A percentile compares a stretch with the other conserved stretches of the same genome.
These are phyloP conservation scores for Iris macrosiphon DNA, from an alignment of 106 monocot genomes.

Conservation along the genomic window DNA sequence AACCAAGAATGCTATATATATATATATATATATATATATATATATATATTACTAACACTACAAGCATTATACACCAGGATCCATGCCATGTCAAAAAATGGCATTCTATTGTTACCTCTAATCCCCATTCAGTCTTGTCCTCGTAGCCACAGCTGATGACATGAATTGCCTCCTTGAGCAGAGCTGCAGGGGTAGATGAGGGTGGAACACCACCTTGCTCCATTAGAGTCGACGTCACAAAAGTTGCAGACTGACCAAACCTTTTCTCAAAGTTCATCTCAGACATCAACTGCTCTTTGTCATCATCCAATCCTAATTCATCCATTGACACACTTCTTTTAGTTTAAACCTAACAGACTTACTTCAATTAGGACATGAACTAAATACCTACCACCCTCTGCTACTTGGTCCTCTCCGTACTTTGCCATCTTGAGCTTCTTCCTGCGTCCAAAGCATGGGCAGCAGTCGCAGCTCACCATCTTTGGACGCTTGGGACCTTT, in stretches of 20 bases:
- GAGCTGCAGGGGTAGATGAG: slow-evolving; percentile 79
- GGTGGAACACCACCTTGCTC: slow-evolving; percentile 93
- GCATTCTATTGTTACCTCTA: slow-evolving; percentile 66
- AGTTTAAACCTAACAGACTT: background rate
- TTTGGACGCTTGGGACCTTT: slow-evolving; percentile 84
- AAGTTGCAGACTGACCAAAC: slow-evolving; percentile 88
- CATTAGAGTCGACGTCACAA: slow-evolving; percentile 94
- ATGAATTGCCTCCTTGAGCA: slow-evolving; percentile 95
- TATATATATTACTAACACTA: too few species aligned
- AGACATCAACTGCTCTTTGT: slow-evolving; percentile 65
- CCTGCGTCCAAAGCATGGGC: slow-evolving; percentile 78
- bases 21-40: too few species aligned
- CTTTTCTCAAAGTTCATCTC: slow-evolving; percentile 95
- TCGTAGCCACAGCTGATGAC: slow-evolving; percentile 99
- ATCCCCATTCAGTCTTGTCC: slow-evolving; percentile 95
- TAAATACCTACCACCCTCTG: slow-evolving; percentile 25
- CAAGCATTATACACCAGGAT: too few species aligned
- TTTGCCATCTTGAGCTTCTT: slow-evolving; percentile 56
- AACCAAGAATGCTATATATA: too few species aligned
- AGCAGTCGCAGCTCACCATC: slow-evolving; percentile 95
- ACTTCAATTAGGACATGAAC: background rate
- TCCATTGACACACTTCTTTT: background rate
- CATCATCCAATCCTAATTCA: slow-evolving; percentile 49
- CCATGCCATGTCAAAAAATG: too few species aligned
- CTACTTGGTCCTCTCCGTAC: slow-evolving; percentile 11